A percentile compares a stretch with the other conserved stretches of the same genome.
phyloP scores from a whole-genome alignment of 345 rosid species.

The Populus nigra region DNA sequence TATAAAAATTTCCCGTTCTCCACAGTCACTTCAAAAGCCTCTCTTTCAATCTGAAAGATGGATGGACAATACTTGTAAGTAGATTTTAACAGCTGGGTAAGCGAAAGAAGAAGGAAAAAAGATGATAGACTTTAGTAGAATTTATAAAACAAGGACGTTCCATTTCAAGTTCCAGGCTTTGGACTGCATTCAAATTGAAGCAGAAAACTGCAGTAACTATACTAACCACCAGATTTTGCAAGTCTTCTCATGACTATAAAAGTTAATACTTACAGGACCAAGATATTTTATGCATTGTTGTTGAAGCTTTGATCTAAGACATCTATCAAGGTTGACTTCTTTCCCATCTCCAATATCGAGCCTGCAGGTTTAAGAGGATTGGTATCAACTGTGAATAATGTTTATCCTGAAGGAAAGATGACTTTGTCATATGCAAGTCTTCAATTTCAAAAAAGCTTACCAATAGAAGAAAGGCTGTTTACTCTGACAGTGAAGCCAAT shows the following conservation, averaged over 20 bases:
- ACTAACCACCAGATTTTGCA: background rate
- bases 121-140: background rate
- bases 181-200: background rate
- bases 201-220: background rate
- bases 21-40: slow-evolving; percentile 55
- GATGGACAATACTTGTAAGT: background rate
- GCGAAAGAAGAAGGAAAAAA: background rate
- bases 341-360: slow-evolving; percentile 87
- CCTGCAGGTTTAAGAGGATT: slow-evolving; percentile 47
- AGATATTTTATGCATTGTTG: slow-evolving; percentile 95
- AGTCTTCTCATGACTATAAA: background rate
- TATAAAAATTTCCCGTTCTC: slow-evolving; percentile 49
- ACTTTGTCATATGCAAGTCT: background rate
- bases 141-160: background rate
- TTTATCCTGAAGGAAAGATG: background rate
- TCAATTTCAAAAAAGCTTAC: slow-evolving; percentile 36
- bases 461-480: slow-evolving; percentile 86
- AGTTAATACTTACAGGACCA: slow-evolving; percentile 67
- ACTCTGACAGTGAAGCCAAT: slow-evolving; percentile 83
- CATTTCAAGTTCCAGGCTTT: background rate
- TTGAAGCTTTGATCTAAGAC: slow-evolving; percentile 67
- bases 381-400: slow-evolving; percentile 7
- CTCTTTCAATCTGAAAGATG: slow-evolving; percentile 58
- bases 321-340: slow-evolving; percentile 64
- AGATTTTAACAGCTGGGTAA: background rate